A percentile compares a stretch with the other conserved stretches of the same genome.
phyloP scores from a whole-genome alignment of 2,329 filamentous ascomycete species.

The Cladophialophora psammophila region DNA sequence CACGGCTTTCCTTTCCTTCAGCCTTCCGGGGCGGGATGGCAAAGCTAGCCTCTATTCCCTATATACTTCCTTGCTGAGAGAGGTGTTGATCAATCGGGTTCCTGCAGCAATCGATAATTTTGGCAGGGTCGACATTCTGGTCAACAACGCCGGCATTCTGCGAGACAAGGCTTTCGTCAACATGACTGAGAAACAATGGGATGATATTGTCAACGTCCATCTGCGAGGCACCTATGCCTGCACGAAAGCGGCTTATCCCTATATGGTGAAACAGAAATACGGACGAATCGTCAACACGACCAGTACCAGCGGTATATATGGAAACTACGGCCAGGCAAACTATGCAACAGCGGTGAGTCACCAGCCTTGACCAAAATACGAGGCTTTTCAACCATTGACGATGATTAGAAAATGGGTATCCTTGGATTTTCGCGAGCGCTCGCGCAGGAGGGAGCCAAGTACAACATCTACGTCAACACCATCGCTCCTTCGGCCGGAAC shows the following conservation, averaged over 20 bases:
- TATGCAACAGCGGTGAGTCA: conserved; percentile 82
- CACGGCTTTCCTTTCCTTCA: too few relatives aligned
- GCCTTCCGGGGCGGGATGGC: too few relatives aligned
- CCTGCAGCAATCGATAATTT: conserved; percentile 88
- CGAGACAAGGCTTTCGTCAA: conserved; percentile 97
- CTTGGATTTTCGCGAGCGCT: conserved; percentile 93
- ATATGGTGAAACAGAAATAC: conserved; percentile 98
- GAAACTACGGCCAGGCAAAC: conserved; percentile 98
- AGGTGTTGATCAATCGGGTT: too few relatives aligned
- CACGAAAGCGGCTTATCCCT: conserved; percentile 96
- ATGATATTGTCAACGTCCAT: conserved; percentile 90
- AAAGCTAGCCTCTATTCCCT: too few relatives aligned
- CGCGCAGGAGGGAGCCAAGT: conserved; percentile 90
- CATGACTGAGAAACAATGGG: conserved; percentile 95
- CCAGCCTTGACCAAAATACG: neutral
- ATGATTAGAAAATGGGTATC: conserved; percentile 80
- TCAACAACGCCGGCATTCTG: conserved; percentile 98
- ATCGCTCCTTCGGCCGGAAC: conserved; percentile 98
- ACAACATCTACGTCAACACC: conserved; percentile 98
- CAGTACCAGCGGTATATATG: conserved; percentile 96
- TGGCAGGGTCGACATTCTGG: conserved; percentile 89
- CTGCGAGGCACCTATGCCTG: conserved; percentile 94
- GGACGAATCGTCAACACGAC: conserved; percentile 97
- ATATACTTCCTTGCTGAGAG: too few relatives aligned
- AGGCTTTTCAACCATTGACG: neutral